These are phyloP conservation scores for Andrographis paniculata DNA, from an alignment of 305 asterid genomes.

Conservation along the genomic window DNA sequence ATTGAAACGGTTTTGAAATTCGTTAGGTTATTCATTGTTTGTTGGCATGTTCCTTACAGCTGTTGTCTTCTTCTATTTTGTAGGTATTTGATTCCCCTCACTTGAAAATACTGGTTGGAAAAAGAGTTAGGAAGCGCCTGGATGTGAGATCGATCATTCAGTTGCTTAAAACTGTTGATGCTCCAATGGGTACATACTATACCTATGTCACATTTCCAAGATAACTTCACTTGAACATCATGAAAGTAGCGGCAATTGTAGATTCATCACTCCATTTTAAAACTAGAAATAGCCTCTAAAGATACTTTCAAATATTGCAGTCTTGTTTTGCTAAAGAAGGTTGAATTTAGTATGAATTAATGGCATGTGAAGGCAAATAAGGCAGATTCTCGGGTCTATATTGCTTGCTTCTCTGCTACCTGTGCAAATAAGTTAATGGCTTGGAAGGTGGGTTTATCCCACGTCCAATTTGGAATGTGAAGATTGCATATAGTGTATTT, in stretches of 20 bases:
- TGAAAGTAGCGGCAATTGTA: too few species aligned
- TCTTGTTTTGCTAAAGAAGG: too few species aligned
- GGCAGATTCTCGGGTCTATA: too few species aligned
- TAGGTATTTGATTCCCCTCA: constrained; percentile 89
- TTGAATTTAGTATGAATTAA: too few species aligned
- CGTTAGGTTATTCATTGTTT: not conserved
- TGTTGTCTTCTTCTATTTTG: constrained; percentile 2
- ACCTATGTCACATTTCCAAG: not conserved
- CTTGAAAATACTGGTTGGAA: constrained; percentile 63
- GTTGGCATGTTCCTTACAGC: not conserved
- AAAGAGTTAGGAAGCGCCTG: constrained; percentile 59
- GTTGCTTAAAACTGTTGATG: constrained; percentile 66
- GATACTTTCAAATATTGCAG: too few species aligned
- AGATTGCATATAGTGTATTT: not conserved
- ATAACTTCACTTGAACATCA: too few species aligned
- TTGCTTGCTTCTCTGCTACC: too few species aligned
- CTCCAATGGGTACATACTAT: constrained; percentile 52
- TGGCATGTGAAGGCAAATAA: too few species aligned
- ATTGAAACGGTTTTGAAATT: too few species aligned
- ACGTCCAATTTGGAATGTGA: not conserved
- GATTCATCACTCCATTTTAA: too few species aligned
- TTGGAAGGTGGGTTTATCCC: not conserved
- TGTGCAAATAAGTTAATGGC: too few species aligned
- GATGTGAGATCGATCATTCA: constrained; percentile 70
- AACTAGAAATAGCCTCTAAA: too few species aligned